Conservation (phyloP, 2,329 filamentous ascomycete species). For the Plectosphaerella sp. region DNA sequence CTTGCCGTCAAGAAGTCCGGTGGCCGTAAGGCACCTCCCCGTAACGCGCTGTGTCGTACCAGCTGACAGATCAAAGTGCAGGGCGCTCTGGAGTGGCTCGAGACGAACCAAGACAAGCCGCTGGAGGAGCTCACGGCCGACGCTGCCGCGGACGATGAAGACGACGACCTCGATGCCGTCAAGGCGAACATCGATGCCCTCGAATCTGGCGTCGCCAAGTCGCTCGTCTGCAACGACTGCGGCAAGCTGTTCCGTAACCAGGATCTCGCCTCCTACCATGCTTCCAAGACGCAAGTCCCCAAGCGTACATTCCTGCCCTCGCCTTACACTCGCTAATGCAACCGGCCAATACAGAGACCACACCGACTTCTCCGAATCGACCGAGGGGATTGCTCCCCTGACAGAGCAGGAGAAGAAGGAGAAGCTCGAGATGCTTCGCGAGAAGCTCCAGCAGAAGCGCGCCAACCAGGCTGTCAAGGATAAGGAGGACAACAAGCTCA, state of each 20-base stretch:
- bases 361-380: conserved; percentile 87
- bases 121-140: conserved; percentile 71
- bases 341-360: conserved; percentile 58
- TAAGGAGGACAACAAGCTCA: conserved; percentile 76
- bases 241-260: conserved; percentile 83
- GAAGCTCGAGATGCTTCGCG: conserved; percentile 70
- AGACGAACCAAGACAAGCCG: conserved; percentile 82
- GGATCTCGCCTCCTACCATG: conserved; percentile 83
- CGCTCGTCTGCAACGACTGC: conserved; percentile 91
- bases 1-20: conserved; percentile 81
- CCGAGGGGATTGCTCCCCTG: conserved; percentile 83
- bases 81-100: conserved; percentile 90
- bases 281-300: conserved; percentile 66
- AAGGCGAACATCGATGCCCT: conserved; percentile 59
- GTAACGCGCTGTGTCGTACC: background rate
- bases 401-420: conserved; percentile 87
- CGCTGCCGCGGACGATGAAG: conserved; percentile 32
- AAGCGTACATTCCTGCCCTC: background rate
- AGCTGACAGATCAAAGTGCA: conserved; percentile 54
- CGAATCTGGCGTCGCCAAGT: conserved; percentile 69
- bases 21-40: conserved; percentile 54
- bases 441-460: conserved; percentile 68
- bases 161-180: conserved; percentile 44
- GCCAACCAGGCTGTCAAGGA: conserved; percentile 65
- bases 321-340: background rate